A percentile compares a stretch with the other conserved stretches of the same genome.
Conservation (phyloP, 768 basidiomycete genomes). For the Nevesoporus exiguus region DNA sequence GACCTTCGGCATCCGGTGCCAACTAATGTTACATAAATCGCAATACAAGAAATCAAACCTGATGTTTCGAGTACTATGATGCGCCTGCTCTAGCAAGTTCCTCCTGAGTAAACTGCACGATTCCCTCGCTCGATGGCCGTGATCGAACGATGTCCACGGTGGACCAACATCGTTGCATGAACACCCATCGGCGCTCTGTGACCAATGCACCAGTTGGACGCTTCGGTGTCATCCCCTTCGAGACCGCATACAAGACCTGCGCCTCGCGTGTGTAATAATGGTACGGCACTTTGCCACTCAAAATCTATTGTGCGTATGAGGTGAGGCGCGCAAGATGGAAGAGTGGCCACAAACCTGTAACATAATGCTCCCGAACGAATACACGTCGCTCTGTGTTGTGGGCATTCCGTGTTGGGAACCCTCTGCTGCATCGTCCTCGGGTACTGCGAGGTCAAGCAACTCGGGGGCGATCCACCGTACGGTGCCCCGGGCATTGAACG, state of each 20-base stretch:
- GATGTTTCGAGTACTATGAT: background rate
- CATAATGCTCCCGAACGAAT: conserved; percentile 2
- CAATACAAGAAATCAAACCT: too few species aligned
- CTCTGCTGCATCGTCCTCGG: background rate
- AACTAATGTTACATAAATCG: too few species aligned
- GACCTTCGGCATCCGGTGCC: too few species aligned
- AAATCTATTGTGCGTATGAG: background rate
- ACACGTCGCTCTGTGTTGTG: background rate
- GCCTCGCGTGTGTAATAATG: conserved; percentile 7
- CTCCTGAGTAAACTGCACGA: conserved; percentile 11
- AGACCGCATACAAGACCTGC: conserved; percentile 9
- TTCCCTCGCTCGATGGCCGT: conserved; percentile 33
- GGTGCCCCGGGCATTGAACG: background rate
- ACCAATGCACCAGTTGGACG: background rate
- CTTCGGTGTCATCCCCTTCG: background rate
- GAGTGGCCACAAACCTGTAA: background rate
- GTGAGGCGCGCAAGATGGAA: too few species aligned
- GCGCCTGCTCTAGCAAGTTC: background rate
- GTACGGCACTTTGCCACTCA: conserved; percentile 13
- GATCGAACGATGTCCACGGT: conserved; percentile 20
- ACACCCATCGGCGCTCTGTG: conserved; percentile 5
- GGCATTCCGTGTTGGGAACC: background rate
- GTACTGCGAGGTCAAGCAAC: background rate
- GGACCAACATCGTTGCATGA: conserved; percentile 15
- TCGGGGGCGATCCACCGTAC: conserved; percentile 4